These are phyloP conservation scores for Podospora sp. DNA, from an alignment of 495 filamentous ascomycete species.

Conservation along the genomic window DNA sequence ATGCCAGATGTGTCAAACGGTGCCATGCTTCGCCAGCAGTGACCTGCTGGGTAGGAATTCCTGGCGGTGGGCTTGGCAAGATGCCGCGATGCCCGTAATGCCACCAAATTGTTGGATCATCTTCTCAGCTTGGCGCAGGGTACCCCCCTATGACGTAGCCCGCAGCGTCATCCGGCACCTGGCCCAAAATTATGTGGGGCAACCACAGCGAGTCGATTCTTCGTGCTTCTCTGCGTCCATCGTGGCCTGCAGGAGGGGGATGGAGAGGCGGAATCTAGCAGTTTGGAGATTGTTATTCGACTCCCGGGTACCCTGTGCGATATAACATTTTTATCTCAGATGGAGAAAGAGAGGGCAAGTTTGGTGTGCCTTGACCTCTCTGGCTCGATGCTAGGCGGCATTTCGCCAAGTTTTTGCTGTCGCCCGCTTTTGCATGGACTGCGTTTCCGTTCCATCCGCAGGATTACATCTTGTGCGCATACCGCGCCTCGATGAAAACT, in stretches of 20 bases:
- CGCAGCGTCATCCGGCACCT: slow-evolving; percentile 6
- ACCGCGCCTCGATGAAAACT: no score
- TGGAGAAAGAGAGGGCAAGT: not conserved
- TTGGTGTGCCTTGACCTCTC: no score
- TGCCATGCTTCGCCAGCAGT: not conserved
- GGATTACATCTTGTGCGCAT: no score
- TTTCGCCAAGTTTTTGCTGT: no score
- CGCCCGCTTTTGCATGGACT: no score
- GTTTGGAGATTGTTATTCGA: not conserved
- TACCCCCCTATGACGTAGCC: slow-evolving; percentile 1
- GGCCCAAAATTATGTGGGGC: not conserved
- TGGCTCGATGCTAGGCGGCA: no score
- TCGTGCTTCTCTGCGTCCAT: not conserved
- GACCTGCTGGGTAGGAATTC: not conserved
- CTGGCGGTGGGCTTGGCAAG: not conserved
- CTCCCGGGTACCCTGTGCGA: not conserved
- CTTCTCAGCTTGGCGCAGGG: not conserved
- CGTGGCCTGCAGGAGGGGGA: not conserved
- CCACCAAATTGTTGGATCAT: not conserved
- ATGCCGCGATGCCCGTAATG: not conserved
- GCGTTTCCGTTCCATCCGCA: no score
- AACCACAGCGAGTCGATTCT: not conserved
- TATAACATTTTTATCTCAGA: not conserved
- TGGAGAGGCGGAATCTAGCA: not conserved
- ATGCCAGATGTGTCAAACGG: not conserved